Evolutionary conservation across 139 green algal genomes (phyloP).

Genomic region (Auxenochlorella pyrenoidosa): DNA sequence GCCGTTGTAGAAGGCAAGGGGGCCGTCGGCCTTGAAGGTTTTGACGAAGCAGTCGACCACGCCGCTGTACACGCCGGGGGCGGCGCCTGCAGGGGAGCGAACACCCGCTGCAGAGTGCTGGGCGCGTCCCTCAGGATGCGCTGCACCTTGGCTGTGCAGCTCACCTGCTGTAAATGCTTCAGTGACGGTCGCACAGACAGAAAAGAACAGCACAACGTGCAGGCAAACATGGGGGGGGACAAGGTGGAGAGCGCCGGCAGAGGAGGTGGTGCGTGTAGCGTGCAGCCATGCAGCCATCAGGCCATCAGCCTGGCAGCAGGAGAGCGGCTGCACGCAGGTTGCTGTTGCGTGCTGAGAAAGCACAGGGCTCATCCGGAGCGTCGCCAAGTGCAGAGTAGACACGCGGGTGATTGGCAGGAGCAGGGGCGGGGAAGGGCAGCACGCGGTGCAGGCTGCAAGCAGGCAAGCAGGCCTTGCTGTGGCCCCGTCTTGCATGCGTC

Average conservation of each 20-base stretch:
- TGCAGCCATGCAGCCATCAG: not conserved
- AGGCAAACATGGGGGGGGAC: not conserved
- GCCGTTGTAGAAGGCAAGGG: conserved; percentile 97
- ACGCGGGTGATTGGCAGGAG: not conserved
- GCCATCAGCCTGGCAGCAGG: not conserved
- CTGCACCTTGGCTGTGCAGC: too few species aligned
- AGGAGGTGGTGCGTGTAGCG: not conserved
- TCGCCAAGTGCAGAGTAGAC: not conserved
- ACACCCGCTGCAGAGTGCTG: not conserved
- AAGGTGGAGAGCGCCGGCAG: not conserved
- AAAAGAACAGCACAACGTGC: not conserved
- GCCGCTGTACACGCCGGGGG: conserved; percentile 56
- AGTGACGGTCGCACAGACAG: too few species aligned
- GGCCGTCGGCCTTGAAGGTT: conserved; percentile 84
- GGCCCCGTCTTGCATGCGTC: too few species aligned
- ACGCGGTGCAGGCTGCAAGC: too few species aligned
- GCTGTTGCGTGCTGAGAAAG: conserved; percentile 15
- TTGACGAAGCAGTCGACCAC: conserved; percentile 96
- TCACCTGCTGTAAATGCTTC: too few species aligned
- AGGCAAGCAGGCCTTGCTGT: too few species aligned
- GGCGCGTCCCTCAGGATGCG: too few species aligned
- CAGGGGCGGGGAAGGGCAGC: not conserved
- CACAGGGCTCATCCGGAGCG: not conserved
- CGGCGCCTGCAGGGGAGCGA: conserved; percentile 13
- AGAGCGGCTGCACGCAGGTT: not conserved